Evolutionary conservation across 805 yeast genomes (phyloP), one percentile per base, ranked within the genome.

Genomic region (Spathaspora arborariae): DNA sequence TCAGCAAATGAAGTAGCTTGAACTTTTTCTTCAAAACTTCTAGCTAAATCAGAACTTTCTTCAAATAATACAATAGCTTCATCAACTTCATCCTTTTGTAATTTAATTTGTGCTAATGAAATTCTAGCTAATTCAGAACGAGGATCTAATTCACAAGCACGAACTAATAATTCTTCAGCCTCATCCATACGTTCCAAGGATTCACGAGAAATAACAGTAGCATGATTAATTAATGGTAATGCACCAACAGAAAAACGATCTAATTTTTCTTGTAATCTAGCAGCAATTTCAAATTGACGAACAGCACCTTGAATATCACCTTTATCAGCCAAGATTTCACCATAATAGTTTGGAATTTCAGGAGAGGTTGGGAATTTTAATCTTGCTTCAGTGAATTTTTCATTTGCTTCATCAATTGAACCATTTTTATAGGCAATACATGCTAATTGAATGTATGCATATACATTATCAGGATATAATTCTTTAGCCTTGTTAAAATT

Each of bases 281-380:
- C 84, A 46, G 98, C 89, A 58, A 80, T 78, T 53, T 91, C 96
- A 64, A 90, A 92, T 71, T 89, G 91, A 61, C 81, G 81, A 50
- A 81, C 67, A 48, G 98, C 97, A 51, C 78, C 84, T 24, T 65
- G 76, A 47, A 79, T 69, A 56, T 87, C 88, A 62, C 85, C 85
- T 58, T 78, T 78, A 64, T 92, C 97, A 52, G 88, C 83, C 59
- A 92, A 76, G 43, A 92, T 84, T 73, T 94, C 99, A 61, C 98
- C 99, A 63, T 84, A 90, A 70, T 90, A 94, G 74, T 89, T 91
- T 72, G 94, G 96, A 57, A 90, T 85, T 67, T 89, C 97, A 46
- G 98, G 88, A 45, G 86, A 79, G 20, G 91, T 79, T 56, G 96
- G 91, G 80, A 88, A 88, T 64, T 77, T 77, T 64, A 76, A 74